Base-by-base conservation (phyloP, 2,329 filamentous ascomycete species). In the Endoconidiophora laricicola region DNA sequence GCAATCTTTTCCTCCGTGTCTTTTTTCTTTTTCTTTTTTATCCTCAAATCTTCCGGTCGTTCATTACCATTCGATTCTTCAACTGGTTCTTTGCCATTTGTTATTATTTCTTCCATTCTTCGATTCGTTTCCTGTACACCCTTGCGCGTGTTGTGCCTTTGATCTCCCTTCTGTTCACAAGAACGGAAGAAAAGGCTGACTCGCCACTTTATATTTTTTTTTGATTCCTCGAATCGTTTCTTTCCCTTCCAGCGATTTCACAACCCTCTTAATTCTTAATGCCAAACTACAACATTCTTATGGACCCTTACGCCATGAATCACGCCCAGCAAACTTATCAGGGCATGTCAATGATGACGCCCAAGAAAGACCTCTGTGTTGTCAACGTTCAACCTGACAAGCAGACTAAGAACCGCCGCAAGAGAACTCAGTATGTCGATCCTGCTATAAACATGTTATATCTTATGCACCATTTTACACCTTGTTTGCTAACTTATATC, bases 361-460 rank as follows among this genome's bases (percentile, higher is more conserved):
- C 50, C 10, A 48, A 52, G 42, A 52, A 48, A 29, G 54, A 52
- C 38, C 48, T 55, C 14, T 53, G 54, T 22, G 49, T 55, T n/a
- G 49, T 57, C 26, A 54, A 56, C 22, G 53, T 55, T 33, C 49
- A 54, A 23, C 54, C 55, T 9, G 52, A 55, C 38, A 54, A 54
- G 44, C 54, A 55, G 20, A 50, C 54, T 14, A 54, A 54, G 47
- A 56, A 54, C 41, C 53, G 53, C 22, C 50, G 54, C 38, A 55
- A 55, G 47, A 46, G 54, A 43, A 55, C 54, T 12, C 54, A 54
- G 54, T 55, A 55, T 41, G 52, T 48, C 43, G 5, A 3, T 18
- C 26, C 14, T 41, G 29, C 41, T 14, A 44, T 3, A 20, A 24
- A 37, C 18, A 23, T 26, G 39, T 18, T 22, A 43, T 29, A 20